These are phyloP conservation scores for Fraxinus quadrangulata DNA, from an alignment of 257 asterid genomes.

Conservation along the genomic window DNA sequence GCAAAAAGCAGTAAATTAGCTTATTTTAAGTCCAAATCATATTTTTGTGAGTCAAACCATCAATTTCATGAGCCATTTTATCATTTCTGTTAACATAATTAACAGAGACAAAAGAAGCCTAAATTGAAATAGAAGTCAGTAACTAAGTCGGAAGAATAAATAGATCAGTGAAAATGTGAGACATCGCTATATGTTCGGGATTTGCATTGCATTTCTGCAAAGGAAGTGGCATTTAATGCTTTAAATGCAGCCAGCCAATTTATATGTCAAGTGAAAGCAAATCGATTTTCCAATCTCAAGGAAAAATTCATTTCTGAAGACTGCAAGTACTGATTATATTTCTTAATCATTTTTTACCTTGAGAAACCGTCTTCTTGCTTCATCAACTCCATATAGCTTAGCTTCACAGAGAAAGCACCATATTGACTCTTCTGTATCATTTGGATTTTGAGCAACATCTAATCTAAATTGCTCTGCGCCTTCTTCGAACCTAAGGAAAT, in stretches of 20 bases:
- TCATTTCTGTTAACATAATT: background rate
- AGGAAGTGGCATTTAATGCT: background rate
- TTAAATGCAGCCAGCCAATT: background rate
- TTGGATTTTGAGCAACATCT: slow-evolving; percentile 92
- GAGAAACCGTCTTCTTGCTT: slow-evolving; percentile 76
- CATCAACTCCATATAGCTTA: slow-evolving; percentile 73
- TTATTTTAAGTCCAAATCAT: no score
- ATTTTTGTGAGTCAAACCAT: background rate
- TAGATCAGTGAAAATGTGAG: no score
- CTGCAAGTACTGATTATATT: background rate
- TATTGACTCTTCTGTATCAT: slow-evolving; percentile 97
- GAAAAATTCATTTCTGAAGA: background rate
- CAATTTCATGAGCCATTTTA: background rate
- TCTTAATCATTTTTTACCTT: slow-evolving; percentile 48
- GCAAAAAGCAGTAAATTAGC: background rate
- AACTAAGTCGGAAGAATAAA: no score
- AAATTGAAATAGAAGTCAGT: no score
- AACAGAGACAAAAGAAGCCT: no score
- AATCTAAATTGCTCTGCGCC: slow-evolving; percentile 85
- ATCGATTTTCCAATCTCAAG: background rate
- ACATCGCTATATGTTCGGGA: no score
- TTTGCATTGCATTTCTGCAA: no score
- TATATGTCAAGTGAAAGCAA: background rate
- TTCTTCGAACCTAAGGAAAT: slow-evolving; percentile 65
- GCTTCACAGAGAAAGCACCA: slow-evolving; percentile 99